A percentile compares a stretch with the other conserved stretches of the same genome.
Conservation (phyloP, 192 early-diverging fungal genomes). For the Spinellus fusiger region DNA sequence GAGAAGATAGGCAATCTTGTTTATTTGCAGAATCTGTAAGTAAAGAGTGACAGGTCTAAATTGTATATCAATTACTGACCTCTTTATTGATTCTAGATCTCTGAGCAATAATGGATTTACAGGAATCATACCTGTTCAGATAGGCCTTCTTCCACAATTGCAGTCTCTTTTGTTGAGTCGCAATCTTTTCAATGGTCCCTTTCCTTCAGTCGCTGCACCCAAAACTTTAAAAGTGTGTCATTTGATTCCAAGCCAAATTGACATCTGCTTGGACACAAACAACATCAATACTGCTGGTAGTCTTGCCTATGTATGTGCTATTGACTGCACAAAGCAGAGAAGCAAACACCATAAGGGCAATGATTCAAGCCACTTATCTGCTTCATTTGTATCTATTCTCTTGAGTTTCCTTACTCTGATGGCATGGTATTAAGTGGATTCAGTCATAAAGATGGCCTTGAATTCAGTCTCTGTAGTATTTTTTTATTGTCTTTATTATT, state of each 20-base stretch:
- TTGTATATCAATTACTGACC: neutral
- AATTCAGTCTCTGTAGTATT: no score
- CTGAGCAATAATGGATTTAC: slow-evolving; percentile 19
- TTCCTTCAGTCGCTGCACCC: slow-evolving; percentile 24
- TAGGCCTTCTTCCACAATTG: slow-evolving; percentile 8
- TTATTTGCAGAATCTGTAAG: slow-evolving; percentile 26
- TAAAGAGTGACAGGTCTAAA: neutral
- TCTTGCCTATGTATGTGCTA: slow-evolving; percentile 26
- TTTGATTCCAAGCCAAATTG: slow-evolving; percentile 22
- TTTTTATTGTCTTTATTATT: no score
- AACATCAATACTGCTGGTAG: slow-evolving; percentile 10
- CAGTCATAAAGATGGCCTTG: no score
- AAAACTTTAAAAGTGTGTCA: slow-evolving; percentile 13
- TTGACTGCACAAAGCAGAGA: slow-evolving; percentile 9
- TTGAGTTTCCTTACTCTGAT: neutral
- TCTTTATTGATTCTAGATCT: slow-evolving; percentile 7
- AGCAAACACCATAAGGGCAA: neutral
- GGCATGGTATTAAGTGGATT: no score
- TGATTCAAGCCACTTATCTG: neutral
- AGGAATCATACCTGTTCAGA: slow-evolving; percentile 16
- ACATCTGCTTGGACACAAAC: slow-evolving; percentile 12
- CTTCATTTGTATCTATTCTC: no score
- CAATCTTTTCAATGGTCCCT: slow-evolving; percentile 22
- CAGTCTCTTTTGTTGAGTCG: slow-evolving; percentile 19
- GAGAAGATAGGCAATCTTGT: slow-evolving; percentile 12